Conservation (phyloP, 2,329 filamentous ascomycete genomes). For the Diaporthe sp. region DNA sequence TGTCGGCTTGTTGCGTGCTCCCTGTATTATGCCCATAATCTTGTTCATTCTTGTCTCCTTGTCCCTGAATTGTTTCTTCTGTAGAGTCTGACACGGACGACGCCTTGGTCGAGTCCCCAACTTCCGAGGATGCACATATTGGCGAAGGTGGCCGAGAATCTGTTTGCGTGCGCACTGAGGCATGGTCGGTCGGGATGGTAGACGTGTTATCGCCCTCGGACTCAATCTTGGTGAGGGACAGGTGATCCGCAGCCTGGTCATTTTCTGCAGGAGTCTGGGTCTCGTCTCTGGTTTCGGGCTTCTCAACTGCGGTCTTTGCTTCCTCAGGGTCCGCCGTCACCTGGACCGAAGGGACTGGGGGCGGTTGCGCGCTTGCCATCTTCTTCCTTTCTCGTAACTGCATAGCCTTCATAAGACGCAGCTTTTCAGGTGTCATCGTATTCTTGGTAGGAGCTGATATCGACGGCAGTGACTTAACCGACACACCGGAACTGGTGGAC, state of each 20-base stretch:
- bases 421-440: constrained; percentile 87
- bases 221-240: constrained; percentile 63
- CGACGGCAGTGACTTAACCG: constrained; percentile 56
- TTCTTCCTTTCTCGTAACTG: constrained; percentile 88
- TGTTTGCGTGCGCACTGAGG: constrained; percentile 62
- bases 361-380: constrained; percentile 54
- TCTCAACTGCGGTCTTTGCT: constrained; percentile 51
- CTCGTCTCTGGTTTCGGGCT: constrained; percentile 37
- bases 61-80: constrained; percentile 67
- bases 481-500: constrained; percentile 61
- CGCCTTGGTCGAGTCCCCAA: constrained; percentile 72
- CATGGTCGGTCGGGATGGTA: constrained; percentile 60
- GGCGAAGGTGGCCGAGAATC: constrained; percentile 73
- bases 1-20: constrained; percentile 34
- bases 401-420: constrained; percentile 92
- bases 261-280: constrained; percentile 40
- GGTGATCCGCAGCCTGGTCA: constrained; percentile 49
- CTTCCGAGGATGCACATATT: constrained; percentile 65
- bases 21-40: constrained; percentile 30
- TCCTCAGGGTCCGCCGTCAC: constrained; percentile 49
- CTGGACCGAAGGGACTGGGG: constrained; percentile 47
- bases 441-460: constrained; percentile 54
- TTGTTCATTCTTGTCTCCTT: constrained; percentile 50
- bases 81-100: constrained; percentile 76
- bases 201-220: constrained; percentile 69